Evolutionary conservation across 148 eudicot genomes (phyloP).

Genomic region (Fallopia convolvulus): DNA sequence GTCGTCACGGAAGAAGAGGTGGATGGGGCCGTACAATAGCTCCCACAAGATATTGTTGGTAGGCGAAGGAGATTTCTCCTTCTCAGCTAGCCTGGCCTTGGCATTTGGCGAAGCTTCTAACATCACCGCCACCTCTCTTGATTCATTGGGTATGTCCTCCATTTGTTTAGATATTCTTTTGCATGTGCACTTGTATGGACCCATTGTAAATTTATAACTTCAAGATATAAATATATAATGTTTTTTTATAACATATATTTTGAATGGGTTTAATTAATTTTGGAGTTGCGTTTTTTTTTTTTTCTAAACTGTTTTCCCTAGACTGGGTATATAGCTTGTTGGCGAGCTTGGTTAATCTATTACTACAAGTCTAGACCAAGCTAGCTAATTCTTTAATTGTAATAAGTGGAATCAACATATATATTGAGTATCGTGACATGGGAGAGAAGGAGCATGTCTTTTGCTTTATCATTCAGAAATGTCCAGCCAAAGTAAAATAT

Average conservation of each 20-base stretch:
- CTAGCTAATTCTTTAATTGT: background rate
- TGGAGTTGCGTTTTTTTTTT: too few species aligned
- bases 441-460: background rate
- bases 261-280: too few species aligned
- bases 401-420: too few species aligned
- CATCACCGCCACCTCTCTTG: constrained; percentile 36
- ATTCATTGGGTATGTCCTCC: constrained; percentile 16
- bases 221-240: too few species aligned
- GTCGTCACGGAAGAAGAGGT: background rate
- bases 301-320: too few species aligned
- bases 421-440: background rate
- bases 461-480: background rate
- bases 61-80: constrained; percentile 44
- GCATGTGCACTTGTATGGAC: too few species aligned
- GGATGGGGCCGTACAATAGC: constrained; percentile 26
- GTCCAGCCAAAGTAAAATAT: background rate
- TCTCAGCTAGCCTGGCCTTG: constrained; percentile 26
- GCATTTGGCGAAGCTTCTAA: constrained; percentile 28
- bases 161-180: background rate
- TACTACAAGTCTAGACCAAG: too few species aligned
- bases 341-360: too few species aligned
- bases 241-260: too few species aligned
- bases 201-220: too few species aligned
- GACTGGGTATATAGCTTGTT: too few species aligned
- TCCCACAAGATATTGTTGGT: constrained; percentile 33